Conservation (phyloP, 192 early-diverging fungal genomes). For the Funneliformis geosporum region DNA sequence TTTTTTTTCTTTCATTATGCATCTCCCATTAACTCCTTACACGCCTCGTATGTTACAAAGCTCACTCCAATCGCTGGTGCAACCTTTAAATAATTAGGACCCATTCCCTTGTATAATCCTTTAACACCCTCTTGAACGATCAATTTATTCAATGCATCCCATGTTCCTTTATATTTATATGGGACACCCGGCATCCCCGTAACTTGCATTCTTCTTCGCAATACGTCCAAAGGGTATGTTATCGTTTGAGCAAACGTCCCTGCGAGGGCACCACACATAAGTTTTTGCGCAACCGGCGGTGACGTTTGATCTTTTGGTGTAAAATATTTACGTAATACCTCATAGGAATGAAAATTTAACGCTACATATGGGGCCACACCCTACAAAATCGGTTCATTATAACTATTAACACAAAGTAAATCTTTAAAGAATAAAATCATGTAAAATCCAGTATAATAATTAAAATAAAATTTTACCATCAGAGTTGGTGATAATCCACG, state of each 20-base stretch:
- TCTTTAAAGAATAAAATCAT: not conserved
- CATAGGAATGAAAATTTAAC: slow-evolving; percentile 81
- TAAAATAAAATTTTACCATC: slow-evolving; percentile 40
- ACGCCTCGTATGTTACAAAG: slow-evolving; percentile 80
- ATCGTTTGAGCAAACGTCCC: slow-evolving; percentile 81
- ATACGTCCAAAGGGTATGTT: slow-evolving; percentile 78
- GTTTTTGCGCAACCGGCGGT: slow-evolving; percentile 63
- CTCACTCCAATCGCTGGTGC: slow-evolving; percentile 83
- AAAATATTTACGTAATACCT: slow-evolving; percentile 70
- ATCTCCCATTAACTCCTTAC: slow-evolving; percentile 60
- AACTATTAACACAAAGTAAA: not conserved
- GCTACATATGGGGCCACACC: slow-evolving; percentile 83
- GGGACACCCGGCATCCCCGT: slow-evolving; percentile 66
- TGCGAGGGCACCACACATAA: slow-evolving; percentile 74
- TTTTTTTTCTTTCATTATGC: not conserved
- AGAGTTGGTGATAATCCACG: slow-evolving; percentile 73
- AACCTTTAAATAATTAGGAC: slow-evolving; percentile 85
- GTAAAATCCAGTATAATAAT: not conserved
- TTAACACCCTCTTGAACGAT: slow-evolving; percentile 62
- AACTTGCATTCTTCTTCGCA: slow-evolving; percentile 80
- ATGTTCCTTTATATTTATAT: slow-evolving; percentile 74
- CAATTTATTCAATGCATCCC: slow-evolving; percentile 66
- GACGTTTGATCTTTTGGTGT: slow-evolving; percentile 59
- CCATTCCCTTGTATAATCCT: slow-evolving; percentile 74
- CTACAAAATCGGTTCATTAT: slow-evolving; percentile 30